Conservation (phyloP, 1,284 basidiomycete species). For the Ganoderma multipileum region DNA sequence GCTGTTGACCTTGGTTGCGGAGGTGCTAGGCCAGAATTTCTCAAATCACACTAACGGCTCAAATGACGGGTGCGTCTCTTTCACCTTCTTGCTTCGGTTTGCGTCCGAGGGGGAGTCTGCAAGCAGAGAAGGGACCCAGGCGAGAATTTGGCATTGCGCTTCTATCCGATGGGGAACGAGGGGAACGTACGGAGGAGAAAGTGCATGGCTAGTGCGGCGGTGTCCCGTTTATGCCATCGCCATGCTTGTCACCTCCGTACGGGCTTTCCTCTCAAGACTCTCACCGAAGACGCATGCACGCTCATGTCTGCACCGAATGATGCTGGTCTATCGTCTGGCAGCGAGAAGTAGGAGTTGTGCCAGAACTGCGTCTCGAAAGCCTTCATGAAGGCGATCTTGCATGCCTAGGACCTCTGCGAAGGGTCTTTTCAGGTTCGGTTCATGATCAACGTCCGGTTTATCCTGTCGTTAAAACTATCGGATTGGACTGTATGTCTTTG, state of each 20-base stretch:
- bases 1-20: conserved; percentile 9
- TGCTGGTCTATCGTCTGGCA: too few species aligned
- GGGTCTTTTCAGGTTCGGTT: too few species aligned
- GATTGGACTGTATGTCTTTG: too few species aligned
- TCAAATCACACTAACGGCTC: conserved; percentile 17
- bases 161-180: neutral
- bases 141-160: neutral
- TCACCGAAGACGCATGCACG: too few species aligned
- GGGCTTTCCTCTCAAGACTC: too few species aligned
- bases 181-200: neutral
- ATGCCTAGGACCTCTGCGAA: too few species aligned
- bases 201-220: neutral
- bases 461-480: too few species aligned
- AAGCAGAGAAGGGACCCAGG: neutral
- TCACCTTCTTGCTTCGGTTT: neutral
- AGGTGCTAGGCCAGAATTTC: conserved; percentile 13
- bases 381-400: too few species aligned
- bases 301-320: neutral
- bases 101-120: neutral
- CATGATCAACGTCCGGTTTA: too few species aligned
- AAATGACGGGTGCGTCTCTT: conserved; percentile 27
- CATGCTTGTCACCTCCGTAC: too few species aligned
- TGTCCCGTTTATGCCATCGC: neutral
- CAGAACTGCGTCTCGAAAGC: too few species aligned
- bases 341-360: too few species aligned